Conservation (phyloP, 2,329 filamentous ascomycete genomes). For the Colletotrichum zoysiae region DNA sequence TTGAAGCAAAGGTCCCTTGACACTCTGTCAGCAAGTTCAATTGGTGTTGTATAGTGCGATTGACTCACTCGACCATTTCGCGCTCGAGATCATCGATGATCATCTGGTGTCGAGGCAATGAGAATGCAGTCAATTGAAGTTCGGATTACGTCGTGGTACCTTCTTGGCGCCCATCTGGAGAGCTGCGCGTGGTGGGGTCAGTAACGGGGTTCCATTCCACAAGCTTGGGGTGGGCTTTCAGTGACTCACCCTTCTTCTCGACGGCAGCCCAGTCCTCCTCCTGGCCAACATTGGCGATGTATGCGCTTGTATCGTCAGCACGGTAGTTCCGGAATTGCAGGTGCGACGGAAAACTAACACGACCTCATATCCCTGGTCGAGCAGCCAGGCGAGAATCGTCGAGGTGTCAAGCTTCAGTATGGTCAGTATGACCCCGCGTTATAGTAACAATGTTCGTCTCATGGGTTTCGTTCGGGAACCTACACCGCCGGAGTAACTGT, state of each 20-base stretch:
- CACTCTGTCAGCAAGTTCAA: not conserved
- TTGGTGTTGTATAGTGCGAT: not conserved
- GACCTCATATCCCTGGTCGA: slow-evolving; percentile 12
- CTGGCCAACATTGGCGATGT: slow-evolving; percentile 73
- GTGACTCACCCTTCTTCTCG: slow-evolving; percentile 71
- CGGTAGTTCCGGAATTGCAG: not conserved
- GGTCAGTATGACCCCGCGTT: not conserved
- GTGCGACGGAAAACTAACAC: not conserved
- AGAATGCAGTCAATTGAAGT: not conserved
- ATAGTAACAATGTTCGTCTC: not conserved
- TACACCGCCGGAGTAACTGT: slow-evolving; percentile 2
- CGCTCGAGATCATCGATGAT: slow-evolving; percentile 72
- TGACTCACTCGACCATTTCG: slow-evolving; percentile 73
- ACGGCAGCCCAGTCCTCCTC: slow-evolving; percentile 78
- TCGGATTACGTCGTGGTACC: slow-evolving; percentile 13
- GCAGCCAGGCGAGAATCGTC: slow-evolving; percentile 40
- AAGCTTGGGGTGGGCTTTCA: not conserved
- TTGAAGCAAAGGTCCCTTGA: slow-evolving; percentile 76
- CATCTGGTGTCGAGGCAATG: slow-evolving; percentile 49
- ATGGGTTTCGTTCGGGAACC: not conserved
- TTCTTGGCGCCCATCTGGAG: slow-evolving; percentile 42
- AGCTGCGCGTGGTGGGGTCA: slow-evolving; percentile 10
- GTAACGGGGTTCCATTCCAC: not conserved
- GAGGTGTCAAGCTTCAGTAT: slow-evolving; percentile 36
- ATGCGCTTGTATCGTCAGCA: not conserved